Percentiles rank a stretch among this genome's conserved stretches.
Evolutionary conservation across 257 asterid species (phyloP).

Genomic region (Solanum etuberosum): DNA sequence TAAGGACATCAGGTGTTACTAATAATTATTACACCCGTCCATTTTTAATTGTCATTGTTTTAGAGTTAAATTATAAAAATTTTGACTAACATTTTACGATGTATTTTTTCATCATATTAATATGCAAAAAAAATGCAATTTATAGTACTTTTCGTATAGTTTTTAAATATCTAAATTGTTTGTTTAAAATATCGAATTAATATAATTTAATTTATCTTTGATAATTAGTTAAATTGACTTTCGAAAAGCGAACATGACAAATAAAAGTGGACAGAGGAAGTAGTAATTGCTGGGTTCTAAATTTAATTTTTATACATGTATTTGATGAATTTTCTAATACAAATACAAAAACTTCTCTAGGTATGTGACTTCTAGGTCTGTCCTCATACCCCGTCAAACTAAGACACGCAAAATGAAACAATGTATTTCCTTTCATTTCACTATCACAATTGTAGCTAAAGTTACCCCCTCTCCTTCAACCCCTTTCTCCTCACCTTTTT

Average conservation of each 20-base stretch:
- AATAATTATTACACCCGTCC: not conserved
- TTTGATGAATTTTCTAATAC: not conserved
- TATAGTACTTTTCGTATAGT: no score
- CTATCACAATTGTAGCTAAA: conserved; percentile 5
- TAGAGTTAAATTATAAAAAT: no score
- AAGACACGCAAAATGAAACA: not conserved
- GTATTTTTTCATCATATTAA: no score
- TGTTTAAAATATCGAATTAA: no score
- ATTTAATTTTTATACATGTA: not conserved
- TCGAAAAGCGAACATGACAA: no score
- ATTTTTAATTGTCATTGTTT: no score
- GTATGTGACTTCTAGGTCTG: not conserved
- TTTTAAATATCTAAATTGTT: no score
- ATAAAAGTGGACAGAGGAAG: no score
- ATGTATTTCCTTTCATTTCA: conserved; percentile 5
- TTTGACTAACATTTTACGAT: no score
- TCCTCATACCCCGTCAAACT: not conserved
- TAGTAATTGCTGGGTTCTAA: not conserved
- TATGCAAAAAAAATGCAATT: no score
- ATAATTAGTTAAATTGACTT: no score
- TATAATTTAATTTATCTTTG: no score
- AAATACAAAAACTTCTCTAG: not conserved
- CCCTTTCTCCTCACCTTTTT: not conserved
- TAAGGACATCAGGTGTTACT: not conserved
- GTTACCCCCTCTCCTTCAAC: not conserved